Percentiles rank a stretch among this genome's conserved stretches.
These are phyloP conservation scores for Hypoxylon sp. DNA, from an alignment of 2,329 filamentous ascomycete species.

Conservation along the genomic window DNA sequence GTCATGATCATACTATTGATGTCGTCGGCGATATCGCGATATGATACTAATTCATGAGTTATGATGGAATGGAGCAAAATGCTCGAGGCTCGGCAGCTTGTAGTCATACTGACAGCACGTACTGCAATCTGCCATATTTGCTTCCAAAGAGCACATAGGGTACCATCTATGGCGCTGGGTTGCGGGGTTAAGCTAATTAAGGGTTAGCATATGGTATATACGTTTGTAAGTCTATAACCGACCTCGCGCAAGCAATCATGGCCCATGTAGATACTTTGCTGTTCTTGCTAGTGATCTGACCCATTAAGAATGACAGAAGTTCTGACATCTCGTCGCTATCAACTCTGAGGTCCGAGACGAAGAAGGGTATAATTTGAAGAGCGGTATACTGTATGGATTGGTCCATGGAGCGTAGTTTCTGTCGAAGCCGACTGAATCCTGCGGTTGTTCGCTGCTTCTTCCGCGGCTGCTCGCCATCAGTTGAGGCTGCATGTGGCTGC, in stretches of 20 bases:
- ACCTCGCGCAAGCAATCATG: constrained; percentile 86
- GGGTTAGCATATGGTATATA: constrained; percentile 26
- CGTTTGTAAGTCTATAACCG: constrained; percentile 51
- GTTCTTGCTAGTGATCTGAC: constrained; percentile 78
- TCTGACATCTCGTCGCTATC: constrained; percentile 67
- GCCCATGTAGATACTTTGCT: constrained; percentile 81
- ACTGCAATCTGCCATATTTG: constrained; percentile 82
- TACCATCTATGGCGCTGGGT: constrained; percentile 56
- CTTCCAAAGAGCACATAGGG: constrained; percentile 71
- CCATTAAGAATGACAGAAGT: constrained; percentile 70
- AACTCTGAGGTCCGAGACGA: constrained; percentile 64
- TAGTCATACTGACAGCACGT: constrained; percentile 77
- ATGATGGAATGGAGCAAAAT: constrained; percentile 79
- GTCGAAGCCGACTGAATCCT: constrained; percentile 62
- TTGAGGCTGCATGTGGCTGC: constrained; percentile 42
- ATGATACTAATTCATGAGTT: constrained; percentile 74
- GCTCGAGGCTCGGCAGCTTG: constrained; percentile 82
- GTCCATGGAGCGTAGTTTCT: constrained; percentile 64
- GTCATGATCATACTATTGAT: constrained; percentile 80
- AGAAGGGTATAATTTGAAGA: constrained; percentile 71
- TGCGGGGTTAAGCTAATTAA: constrained; percentile 64
- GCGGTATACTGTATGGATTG: constrained; percentile 64
- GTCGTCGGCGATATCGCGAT: constrained; percentile 76
- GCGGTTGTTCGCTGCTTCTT: constrained; percentile 66
- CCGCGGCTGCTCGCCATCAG: constrained; percentile 62